Base-by-base conservation (phyloP, 2,329 filamentous ascomycete genomes). In the Rhexocercosporidium sp. region DNA sequence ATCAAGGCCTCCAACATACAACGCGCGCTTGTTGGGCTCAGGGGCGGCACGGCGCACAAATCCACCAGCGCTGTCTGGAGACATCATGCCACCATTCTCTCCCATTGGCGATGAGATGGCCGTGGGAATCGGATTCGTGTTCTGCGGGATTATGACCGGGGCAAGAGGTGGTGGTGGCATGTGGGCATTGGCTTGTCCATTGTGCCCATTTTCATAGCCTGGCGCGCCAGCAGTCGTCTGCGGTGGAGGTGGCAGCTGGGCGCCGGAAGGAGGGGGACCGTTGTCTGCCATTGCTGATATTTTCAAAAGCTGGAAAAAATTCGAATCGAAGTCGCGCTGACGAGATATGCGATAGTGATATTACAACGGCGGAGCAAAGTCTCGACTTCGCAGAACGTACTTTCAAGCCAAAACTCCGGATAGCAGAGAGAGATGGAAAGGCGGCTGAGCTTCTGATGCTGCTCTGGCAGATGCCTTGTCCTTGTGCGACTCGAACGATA, bases 1-100 rank as follows among this genome's bases (percentile, higher is more conserved):
- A 79, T 99, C 96, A 74, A 99, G 84, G 64, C 96, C 96, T 71
- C 96, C 96, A 67, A 99, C 93, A 77, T 99, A 99, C 70, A 99
- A 84, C 66, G 96, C 96, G 77, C 96, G 89, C 88, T 99, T 99
- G 85, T 99, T 99, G 71, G 96, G 96, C 84, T 99, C 96, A 65
- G 96, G 96, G 62, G 96, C 96, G 69, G 94, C 92, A 78, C 96
- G 94, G 75, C 96, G 92, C 63, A 92, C 88, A 77, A 93, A 96
- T 70, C 91, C 90, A 69, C 90, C 92, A 69, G 90, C 90, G 75
- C 91, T 94, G 76, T 90, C 91, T 12, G 96, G 94, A 64, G 96
- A 97, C 86, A 96, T 90, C 78, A 97, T 88, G 67, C 84, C 85
- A 70, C 81, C 82, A 75, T 88, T 89, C 59, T 84, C 84, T 49